Base-by-base conservation (phyloP, 345 rosid genomes). In the Ailanthus altissimus region DNA sequence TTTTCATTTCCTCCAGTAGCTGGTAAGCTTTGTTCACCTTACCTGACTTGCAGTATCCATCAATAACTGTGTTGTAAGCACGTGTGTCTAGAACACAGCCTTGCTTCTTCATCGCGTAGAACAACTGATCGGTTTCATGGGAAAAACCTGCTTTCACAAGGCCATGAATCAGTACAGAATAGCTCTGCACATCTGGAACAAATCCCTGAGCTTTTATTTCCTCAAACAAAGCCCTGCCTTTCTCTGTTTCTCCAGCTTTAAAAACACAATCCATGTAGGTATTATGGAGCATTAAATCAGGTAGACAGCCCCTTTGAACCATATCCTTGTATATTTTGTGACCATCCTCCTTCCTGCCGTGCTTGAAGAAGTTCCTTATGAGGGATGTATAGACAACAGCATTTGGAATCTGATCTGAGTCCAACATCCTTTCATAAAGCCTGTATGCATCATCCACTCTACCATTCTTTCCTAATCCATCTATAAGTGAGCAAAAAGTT, bases 1-100 rank as follows among this genome's bases (percentile, higher is more conserved):
- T 78, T 86, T 89, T 93, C 99, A 96, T 96, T 77, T 93, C 99
- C 84, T 96, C 98, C 65, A 96, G 87, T n/a, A 93, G 84, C 87
- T 93, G 97, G 81, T 91, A 92, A 67, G 97, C 95, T 85, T 88
- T 92, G 80, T 92, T 84, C 77, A 96, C 99, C 87, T 91, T 89
- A 5, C 99, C 95, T 43, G 97, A 90, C 85, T 93, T 96, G 84
- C 97, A 93, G 79, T 93, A 93, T 80, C 99, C 99, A 65, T 89
- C 93, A 76, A 93, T 91, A 75, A 96, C 88, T 58, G 86, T 87
- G 78, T 93, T 93, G 82, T 93, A 96, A 70, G 94, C 94, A 81
- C 82, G 92, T 69, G 93, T 90, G 82, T 96, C 99, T 79, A 93
- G 74, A 71, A 88, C 80, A 84, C 94, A 92, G 40, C 98, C 97